Evolutionary conservation across 371 early-diverging fungal genomes (phyloP).

Genomic region (Fennellomyces sp.): DNA sequence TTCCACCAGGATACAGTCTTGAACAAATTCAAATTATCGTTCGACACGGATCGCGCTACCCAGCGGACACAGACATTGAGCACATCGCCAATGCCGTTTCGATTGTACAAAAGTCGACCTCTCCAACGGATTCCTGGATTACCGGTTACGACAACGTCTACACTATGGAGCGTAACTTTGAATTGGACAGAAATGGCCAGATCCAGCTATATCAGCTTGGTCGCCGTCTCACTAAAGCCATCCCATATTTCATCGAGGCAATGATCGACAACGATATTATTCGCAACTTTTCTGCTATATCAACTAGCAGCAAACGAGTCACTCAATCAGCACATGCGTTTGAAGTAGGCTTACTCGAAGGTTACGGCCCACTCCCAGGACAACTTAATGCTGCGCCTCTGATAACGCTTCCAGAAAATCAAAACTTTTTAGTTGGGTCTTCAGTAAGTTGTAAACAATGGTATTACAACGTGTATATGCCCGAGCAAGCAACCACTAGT

Average conservation of each 20-base stretch:
- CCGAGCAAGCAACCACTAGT: too few species aligned
- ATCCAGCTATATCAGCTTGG: conserved; percentile 28
- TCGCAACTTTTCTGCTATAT: conserved; percentile 2
- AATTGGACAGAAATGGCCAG: conserved; percentile 22
- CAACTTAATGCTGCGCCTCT: not conserved
- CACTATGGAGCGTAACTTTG: not conserved
- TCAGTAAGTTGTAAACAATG: too few species aligned
- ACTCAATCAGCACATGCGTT: conserved; percentile 8
- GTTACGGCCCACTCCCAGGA: too few species aligned
- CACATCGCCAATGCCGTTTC: conserved; percentile 14
- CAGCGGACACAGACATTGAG: conserved; percentile 15
- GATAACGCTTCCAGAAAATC: not conserved
- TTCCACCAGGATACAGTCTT: too few species aligned
- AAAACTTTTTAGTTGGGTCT: too few species aligned
- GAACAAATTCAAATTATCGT: conserved; percentile 28
- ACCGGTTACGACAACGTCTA: conserved; percentile 17
- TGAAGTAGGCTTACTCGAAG: conserved; percentile 2
- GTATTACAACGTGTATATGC: not conserved
- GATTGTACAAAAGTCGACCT: conserved; percentile 4
- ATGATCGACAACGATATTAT: conserved; percentile 9
- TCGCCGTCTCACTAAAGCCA: conserved; percentile 17
- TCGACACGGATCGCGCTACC: conserved; percentile 38
- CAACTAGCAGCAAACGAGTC: conserved; percentile 6
- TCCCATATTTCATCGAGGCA: conserved; percentile 8
- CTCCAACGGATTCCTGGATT: conserved; percentile 17